A percentile compares a stretch with the other conserved stretches of the same genome.
Evolutionary conservation across 371 early-diverging fungal genomes (phyloP).

Genomic region (Blastocladiella emersonii): DNA sequence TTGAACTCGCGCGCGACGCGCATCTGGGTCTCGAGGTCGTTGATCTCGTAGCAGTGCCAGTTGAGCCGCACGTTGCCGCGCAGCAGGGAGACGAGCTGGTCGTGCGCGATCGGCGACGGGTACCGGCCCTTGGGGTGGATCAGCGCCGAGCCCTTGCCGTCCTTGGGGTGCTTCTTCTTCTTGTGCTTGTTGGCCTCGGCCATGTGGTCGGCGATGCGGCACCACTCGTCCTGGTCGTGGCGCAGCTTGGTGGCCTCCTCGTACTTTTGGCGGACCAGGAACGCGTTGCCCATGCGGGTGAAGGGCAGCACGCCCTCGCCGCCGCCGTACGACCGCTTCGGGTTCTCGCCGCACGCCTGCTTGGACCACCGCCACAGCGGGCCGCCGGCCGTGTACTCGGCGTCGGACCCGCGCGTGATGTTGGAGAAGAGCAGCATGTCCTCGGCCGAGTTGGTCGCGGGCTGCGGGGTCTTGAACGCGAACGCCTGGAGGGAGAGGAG

Average conservation of each 20-base stretch:
- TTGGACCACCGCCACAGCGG: conserved; percentile 62
- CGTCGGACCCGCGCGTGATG: conserved; percentile 10
- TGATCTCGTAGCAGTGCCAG: conserved; percentile 49
- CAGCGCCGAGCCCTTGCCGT: neutral
- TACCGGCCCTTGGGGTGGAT: conserved; percentile 16
- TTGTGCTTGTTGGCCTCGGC: neutral
- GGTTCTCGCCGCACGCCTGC: conserved; percentile 79
- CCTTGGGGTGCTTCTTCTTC: neutral
- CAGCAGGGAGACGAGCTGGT: conserved; percentile 47
- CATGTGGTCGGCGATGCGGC: conserved; percentile 30
- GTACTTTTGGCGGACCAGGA: conserved; percentile 47
- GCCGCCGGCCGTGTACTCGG: conserved; percentile 18
- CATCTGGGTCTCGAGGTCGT: conserved; percentile 58
- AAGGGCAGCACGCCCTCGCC: conserved; percentile 26
- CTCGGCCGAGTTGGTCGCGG: conserved; percentile 38
- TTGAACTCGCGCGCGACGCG: conserved; percentile 57
- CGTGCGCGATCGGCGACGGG: conserved; percentile 47
- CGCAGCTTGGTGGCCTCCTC: conserved; percentile 36
- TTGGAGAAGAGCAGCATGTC: conserved; percentile 51
- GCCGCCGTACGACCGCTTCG: conserved; percentile 30
- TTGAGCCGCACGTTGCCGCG: conserved; percentile 50
- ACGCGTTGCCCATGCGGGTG: conserved; percentile 55
- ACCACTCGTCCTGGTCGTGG: conserved; percentile 62
- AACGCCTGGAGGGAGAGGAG: too few relatives aligned
- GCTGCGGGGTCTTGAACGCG: conserved; percentile 45